A percentile compares a stretch with the other conserved stretches of the same genome.
These are phyloP conservation scores for Scutellaria baicalensis DNA, from an alignment of 257 asterid genomes.

Conservation along the genomic window DNA sequence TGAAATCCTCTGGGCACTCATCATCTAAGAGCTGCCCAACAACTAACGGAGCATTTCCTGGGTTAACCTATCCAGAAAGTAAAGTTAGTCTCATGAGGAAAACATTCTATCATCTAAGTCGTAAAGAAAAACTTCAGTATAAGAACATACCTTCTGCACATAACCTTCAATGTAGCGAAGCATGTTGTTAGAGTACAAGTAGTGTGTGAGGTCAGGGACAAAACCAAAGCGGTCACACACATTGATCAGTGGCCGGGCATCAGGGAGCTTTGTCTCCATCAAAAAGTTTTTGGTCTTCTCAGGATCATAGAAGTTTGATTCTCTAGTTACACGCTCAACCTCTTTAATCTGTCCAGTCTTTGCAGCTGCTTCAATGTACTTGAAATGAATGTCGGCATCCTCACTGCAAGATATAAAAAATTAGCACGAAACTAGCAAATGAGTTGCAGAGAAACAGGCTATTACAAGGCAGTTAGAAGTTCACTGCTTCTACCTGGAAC, in stretches of 20 bases:
- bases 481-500: conserved; percentile 67
- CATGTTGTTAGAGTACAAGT: conserved; percentile 88
- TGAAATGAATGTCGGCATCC: conserved; percentile 98
- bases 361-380: conserved; percentile 98
- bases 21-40: conserved; percentile 98
- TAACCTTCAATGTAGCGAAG: conserved; percentile 98
- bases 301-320: conserved; percentile 91
- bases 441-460: not conserved
- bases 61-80: conserved; percentile 70
- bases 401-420: conserved; percentile 50
- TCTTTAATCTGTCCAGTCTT: conserved; percentile 99
- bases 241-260: conserved; percentile 94
- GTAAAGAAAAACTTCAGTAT: not conserved
- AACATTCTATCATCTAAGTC: not conserved
- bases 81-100: conserved; percentile 15
- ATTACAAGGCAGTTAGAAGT: conserved; percentile 1
- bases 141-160: conserved; percentile 78
- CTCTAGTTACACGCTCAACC: conserved; percentile 99
- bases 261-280: conserved; percentile 99
- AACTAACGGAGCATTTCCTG: conserved; percentile 98
- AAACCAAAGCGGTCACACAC: conserved; percentile 99
- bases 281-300: conserved; percentile 94
- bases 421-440: conserved; percentile 11
- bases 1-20: conserved; percentile 98
- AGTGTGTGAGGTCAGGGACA: conserved; percentile 98